phyloP scores from a whole-genome alignment of 2,329 filamentous ascomycete species.

The Penicillium psychrosexuale region DNA sequence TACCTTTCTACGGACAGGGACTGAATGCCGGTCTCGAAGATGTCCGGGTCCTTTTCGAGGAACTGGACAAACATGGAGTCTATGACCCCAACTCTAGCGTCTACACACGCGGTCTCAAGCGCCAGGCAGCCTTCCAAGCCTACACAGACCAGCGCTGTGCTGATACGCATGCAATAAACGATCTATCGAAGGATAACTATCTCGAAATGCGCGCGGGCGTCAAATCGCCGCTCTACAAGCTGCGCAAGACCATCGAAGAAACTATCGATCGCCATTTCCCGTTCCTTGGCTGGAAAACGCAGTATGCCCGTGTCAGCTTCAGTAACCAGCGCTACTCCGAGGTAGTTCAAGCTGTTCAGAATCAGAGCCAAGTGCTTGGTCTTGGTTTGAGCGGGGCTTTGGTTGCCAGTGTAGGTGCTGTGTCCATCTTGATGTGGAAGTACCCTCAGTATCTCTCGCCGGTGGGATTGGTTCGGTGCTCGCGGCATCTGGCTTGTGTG shows the following conservation, averaged over 20 bases:
- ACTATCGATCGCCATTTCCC: slow-evolving; percentile 73
- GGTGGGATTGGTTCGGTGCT: slow-evolving; percentile 13
- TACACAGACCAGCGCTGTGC: slow-evolving; percentile 72
- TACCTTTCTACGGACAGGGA: slow-evolving; percentile 96
- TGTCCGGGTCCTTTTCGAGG: slow-evolving; percentile 79
- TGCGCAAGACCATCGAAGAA: slow-evolving; percentile 86
- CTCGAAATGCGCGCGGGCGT: slow-evolving; percentile 90
- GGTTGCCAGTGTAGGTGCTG: slow-evolving; percentile 28
- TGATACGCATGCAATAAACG: slow-evolving; percentile 87
- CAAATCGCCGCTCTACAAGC: slow-evolving; percentile 68
- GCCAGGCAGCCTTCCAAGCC: slow-evolving; percentile 57
- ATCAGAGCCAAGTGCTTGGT: slow-evolving; percentile 64
- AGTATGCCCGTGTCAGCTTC: slow-evolving; percentile 90
- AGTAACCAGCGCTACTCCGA: slow-evolving; percentile 88
- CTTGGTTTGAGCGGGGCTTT: slow-evolving; percentile 30
- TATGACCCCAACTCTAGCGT: slow-evolving; percentile 31
- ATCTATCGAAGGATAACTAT: slow-evolving; percentile 87
- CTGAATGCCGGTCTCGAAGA: slow-evolving; percentile 98
- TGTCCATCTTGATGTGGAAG: slow-evolving; percentile 33
- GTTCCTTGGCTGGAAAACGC: slow-evolving; percentile 79
- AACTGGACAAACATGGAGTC: slow-evolving; percentile 66
- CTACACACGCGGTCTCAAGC: slow-evolving; percentile 46
- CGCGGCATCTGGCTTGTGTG: slow-evolving; percentile 14
- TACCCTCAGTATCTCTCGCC: slow-evolving; percentile 24
- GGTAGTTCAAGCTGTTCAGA: slow-evolving; percentile 66